Percentiles rank a stretch among this genome's conserved stretches.
Conservation (phyloP, 129 eudicot species). For the Gnaphalium uliginosum region DNA sequence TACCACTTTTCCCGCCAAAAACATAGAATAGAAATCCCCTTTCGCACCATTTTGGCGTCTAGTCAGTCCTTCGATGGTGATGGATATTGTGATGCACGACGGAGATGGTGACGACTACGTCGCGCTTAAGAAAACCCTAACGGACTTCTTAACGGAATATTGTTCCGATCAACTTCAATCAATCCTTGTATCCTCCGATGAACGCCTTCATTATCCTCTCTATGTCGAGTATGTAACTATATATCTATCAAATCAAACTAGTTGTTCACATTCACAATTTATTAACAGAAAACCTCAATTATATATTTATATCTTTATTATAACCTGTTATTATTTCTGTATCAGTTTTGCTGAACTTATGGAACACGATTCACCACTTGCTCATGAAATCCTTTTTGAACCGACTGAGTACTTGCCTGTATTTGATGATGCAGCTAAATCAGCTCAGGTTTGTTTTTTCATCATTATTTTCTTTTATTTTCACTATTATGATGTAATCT, state of each 20-base stretch:
- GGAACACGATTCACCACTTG: constrained; percentile 58
- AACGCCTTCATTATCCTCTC: constrained; percentile 87
- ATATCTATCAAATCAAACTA: background rate
- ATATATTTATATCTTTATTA: background rate
- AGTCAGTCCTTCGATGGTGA: background rate
- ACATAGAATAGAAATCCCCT: background rate
- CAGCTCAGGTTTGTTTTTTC: constrained; percentile 73
- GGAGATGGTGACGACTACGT: background rate
- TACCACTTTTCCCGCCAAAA: too few relatives aligned
- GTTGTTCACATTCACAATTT: background rate
- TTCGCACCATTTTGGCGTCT: background rate
- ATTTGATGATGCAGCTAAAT: constrained; percentile 57
- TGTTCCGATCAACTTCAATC: constrained; percentile 53
- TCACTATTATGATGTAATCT: background rate
- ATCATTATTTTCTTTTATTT: background rate
- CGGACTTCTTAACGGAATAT: constrained; percentile 42
- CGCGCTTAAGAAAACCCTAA: constrained; percentile 40
- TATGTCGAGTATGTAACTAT: constrained; percentile 61
- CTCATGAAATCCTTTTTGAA: constrained; percentile 49
- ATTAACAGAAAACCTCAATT: background rate
- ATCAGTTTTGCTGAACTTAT: constrained; percentile 79
- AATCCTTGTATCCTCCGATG: constrained; percentile 63
- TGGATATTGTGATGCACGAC: constrained; percentile 22
- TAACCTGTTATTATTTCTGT: background rate
- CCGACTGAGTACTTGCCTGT: constrained; percentile 52